phyloP scores from a whole-genome alignment of 805 yeast genomes.

The Candida ortonii region DNA sequence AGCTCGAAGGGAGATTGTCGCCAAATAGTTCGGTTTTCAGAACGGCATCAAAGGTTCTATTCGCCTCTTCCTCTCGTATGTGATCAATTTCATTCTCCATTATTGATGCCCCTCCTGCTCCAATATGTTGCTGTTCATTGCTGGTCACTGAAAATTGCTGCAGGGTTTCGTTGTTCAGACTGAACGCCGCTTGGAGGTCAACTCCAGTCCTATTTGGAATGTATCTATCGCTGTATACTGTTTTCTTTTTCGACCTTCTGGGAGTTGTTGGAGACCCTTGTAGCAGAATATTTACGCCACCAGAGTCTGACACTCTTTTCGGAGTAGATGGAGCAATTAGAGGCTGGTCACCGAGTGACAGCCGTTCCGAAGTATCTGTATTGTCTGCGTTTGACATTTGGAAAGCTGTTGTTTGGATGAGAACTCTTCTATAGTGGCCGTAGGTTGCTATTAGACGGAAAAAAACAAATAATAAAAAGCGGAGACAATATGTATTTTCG shows the following conservation, averaged over 20 bases:
- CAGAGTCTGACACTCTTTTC: slow-evolving; percentile 11
- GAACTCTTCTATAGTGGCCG: too few relatives aligned
- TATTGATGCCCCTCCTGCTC: slow-evolving; percentile 23
- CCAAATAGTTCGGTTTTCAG: slow-evolving; percentile 90
- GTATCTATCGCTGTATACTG: slow-evolving; percentile 75
- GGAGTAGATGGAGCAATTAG: slow-evolving; percentile 23
- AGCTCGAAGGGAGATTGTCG: slow-evolving; percentile 59
- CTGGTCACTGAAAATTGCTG: slow-evolving; percentile 10
- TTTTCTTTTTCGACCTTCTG: slow-evolving; percentile 41
- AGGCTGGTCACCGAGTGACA: slow-evolving; percentile 12
- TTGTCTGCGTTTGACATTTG: slow-evolving; percentile 2
- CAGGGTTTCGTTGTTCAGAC: slow-evolving; percentile 35
- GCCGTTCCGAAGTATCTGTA: slow-evolving; percentile 5
- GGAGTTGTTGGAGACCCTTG: slow-evolving; percentile 44
- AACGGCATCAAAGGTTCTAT: slow-evolving; percentile 80
- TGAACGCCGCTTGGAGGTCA: slow-evolving; percentile 82
- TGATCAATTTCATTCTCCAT: slow-evolving; percentile 61
- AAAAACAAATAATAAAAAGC: too few relatives aligned
- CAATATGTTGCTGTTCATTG: slow-evolving; percentile 4
- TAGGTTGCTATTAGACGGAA: too few relatives aligned
- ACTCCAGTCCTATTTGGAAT: slow-evolving; percentile 86
- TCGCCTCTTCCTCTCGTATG: slow-evolving; percentile 76
- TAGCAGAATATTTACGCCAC: slow-evolving; percentile 14
- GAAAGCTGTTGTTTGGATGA: too few relatives aligned
- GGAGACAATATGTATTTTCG: too few relatives aligned